Base-by-base conservation (phyloP, 305 asterid species). In the Solanum chacoense region DNA sequence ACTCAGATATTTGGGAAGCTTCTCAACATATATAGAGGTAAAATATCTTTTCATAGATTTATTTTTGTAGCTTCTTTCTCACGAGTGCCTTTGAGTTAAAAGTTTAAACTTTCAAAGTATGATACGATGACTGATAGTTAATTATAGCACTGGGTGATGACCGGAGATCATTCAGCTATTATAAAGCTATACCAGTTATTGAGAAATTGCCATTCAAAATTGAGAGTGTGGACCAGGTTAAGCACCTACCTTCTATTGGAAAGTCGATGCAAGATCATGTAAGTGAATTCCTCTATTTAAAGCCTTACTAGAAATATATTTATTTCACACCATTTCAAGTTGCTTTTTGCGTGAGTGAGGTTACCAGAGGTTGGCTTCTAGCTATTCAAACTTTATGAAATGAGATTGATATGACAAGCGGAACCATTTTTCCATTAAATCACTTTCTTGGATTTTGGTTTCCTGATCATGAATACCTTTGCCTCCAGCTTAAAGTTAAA, bases 201-300 rank as follows among this genome's bases (percentile, higher is more conserved):
- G 99, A 97, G 91, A 97, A 96, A 89, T 91, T 96, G 90, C 98
- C 98, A 67, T 95, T 94, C 90, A 96, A 89, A 94, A 93, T 97
- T 89, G 99, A 94, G 93, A 93, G 95, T 81, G 92, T 87, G 35
- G 97, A 97, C 91, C 98, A 97, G 94, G 98, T 97, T 86, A 97
- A 94, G 91, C 88, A 93, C 91, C 92, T 94, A 79, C 97, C 99
- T 85, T 95, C 95, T 38, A 97, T 97, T 71, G 99, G 99, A 75
- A 96, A 94, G 95, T 96, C 99, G 36, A 87, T 97, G 94, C 98
- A 94, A 91, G 99, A 96, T 89, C 99, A 96, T 92, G 99, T 97
- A 90, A 94, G 96, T 90, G 89, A 88, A 34, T 85, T 37, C 67
- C 84, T 91, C 83, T 90, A 40, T 72, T 31, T 36, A 22, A 65